Base-by-base conservation (phyloP, 2,329 filamentous ascomycete genomes). In the Apiospora malaysiana region DNA sequence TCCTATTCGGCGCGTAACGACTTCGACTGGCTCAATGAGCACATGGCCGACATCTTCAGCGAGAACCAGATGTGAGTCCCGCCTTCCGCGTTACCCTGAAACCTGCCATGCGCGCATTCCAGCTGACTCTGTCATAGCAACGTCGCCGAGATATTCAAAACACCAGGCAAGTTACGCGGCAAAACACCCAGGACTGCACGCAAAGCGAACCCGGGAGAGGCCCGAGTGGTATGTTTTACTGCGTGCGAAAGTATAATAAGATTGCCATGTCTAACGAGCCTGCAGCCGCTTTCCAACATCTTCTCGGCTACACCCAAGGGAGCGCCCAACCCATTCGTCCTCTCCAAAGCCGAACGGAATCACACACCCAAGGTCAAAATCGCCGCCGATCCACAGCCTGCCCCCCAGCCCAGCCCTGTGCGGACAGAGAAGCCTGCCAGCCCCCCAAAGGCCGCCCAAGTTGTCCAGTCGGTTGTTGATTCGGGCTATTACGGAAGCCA, bases 1-100 rank as follows among this genome's bases (percentile, higher is more conserved):
- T 90, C 93, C 59, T 98, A 93, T 83, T 94, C 94, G 42, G 95
- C 94, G 73, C 90, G 93, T 71, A 97, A 98, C 82, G 96, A 99
- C 81, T 85, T 98, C 78, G 95, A 98, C 80, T 99, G 96, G 96
- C 86, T 99, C 77, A 98, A 99, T 79, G 96, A 98, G 83, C 96
- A 99, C 81, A 98, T 99, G 95, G 90, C 90, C 68, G 94, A 97
- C 74, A 94, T 99, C 78, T 97, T 98, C 80, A 92, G 91, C 77
- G 91, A 92, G 76, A 93, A 94, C 78, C 90, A 95, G 82, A 89
- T 94, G 96, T 98, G 89, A 78, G 92, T 88, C 40, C 23, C 46
- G 21, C 23, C 40, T 45, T 56, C 27, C 32, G 56, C 32, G 9
- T 12, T 18, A 42, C 10, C 40, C 45, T 25, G 12, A 25, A 40